These are phyloP conservation scores for Teratosphaeria gauchensis DNA, from an alignment of 2,329 filamentous ascomycete genomes.

Conservation along the genomic window DNA sequence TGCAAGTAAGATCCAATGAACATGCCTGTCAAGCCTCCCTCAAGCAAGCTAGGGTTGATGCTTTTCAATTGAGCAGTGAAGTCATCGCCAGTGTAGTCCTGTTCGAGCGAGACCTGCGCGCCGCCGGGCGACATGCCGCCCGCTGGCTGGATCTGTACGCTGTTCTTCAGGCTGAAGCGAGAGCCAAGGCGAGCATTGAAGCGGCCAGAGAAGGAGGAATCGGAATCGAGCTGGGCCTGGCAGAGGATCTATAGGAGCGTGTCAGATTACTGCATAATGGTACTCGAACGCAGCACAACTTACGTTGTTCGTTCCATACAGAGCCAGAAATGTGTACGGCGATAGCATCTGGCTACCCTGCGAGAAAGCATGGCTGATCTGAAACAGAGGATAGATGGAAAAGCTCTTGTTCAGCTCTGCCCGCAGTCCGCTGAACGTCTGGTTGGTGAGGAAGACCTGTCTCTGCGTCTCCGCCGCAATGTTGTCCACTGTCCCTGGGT, in stretches of 20 bases:
- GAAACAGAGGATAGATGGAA: conserved; percentile 86
- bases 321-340: conserved; percentile 87
- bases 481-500: conserved; percentile 86
- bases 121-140: conserved; percentile 46
- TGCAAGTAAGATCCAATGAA: conserved; percentile 94
- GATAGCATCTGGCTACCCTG: conserved; percentile 83
- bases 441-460: conserved; percentile 92
- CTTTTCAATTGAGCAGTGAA: conserved; percentile 90
- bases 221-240: conserved; percentile 91
- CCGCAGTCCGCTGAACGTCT: conserved; percentile 91
- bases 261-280: conserved; percentile 7
- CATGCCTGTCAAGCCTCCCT: conserved; percentile 89
- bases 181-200: conserved; percentile 88
- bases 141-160: conserved; percentile 67
- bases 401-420: conserved; percentile 96
- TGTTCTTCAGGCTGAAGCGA: conserved; percentile 73
- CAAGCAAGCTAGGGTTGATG: conserved; percentile 87
- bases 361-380: conserved; percentile 92
- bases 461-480: conserved; percentile 87
- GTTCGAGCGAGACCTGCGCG: conserved; percentile 86
- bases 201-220: conserved; percentile 74
- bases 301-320: conserved; percentile 90
- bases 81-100: conserved; percentile 88
- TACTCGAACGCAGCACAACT: conserved; percentile 10
- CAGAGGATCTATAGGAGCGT: conserved; percentile 62